Evolutionary conservation across 1,139 yeast genomes (phyloP).

Genomic region (Sugiyamaella japonica): DNA sequence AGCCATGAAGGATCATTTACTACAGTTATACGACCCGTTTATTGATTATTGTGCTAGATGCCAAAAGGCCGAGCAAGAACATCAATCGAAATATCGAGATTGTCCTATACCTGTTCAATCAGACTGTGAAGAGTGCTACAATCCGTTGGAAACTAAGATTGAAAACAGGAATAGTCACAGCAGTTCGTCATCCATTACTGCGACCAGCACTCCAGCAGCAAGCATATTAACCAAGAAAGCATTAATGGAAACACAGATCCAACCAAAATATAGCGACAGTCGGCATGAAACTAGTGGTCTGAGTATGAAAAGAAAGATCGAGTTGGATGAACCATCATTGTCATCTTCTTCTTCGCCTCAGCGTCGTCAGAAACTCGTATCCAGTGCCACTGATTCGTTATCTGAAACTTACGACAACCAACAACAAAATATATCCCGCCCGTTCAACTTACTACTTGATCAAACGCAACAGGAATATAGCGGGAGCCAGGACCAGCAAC

Average conservation of each 20-base stretch:
- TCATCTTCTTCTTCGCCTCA: neutral
- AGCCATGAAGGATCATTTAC: slow-evolving; percentile 18
- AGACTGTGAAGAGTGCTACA: slow-evolving; percentile 11
- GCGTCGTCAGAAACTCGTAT: neutral
- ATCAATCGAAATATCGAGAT: slow-evolving; percentile 11
- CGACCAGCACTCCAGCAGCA: neutral
- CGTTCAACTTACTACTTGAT: neutral
- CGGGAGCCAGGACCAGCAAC: neutral
- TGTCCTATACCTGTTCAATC: slow-evolving; percentile 5
- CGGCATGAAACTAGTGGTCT: slow-evolving; percentile 3
- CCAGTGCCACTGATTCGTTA: neutral
- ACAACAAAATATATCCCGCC: slow-evolving; percentile 5
- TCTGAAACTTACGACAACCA: slow-evolving; percentile 13
- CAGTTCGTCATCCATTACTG: neutral
- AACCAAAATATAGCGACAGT: slow-evolving; percentile 14
- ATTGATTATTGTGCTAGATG: slow-evolving; percentile 25
- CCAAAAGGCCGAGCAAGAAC: slow-evolving; percentile 26
- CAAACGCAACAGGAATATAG: slow-evolving; percentile 5
- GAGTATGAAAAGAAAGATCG: slow-evolving; percentile 2
- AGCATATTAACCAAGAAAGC: slow-evolving; percentile 10
- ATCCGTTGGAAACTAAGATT: neutral
- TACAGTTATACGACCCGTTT: slow-evolving; percentile 20
- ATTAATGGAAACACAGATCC: slow-evolving; percentile 11
- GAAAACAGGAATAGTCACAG: neutral
- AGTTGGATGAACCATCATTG: neutral